Base-by-base conservation (phyloP, 2,329 filamentous ascomycete species). In the Aspergillus sergii region DNA sequence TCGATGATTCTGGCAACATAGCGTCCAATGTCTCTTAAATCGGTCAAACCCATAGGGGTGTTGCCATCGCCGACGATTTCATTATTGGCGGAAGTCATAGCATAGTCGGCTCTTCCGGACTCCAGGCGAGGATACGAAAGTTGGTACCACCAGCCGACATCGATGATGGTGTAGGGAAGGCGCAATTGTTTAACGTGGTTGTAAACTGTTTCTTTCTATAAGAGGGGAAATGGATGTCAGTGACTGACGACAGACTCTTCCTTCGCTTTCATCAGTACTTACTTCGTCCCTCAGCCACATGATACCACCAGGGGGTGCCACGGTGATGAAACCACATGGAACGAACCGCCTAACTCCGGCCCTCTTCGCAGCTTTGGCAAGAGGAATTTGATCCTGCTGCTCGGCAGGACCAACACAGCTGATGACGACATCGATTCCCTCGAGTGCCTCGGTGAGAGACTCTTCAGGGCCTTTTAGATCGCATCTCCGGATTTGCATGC, bases 131-230 rank as follows among this genome's bases (percentile, higher is more conserved):
- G 81, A 60, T 82, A 76, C 6, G 76, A 74, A 34, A 83, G 66
- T 67, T 87, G 84, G 69, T 85, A 84, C 86, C 86, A 88, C 76
- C 78, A 86, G n/a, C 85, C 86, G 14, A 86, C 80, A 64, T 88
- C 85, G 57, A 88, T 81, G 68, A 85, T 76, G 7, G 86, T 88
- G 73, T 83, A 88, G 0, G 84, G 83, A 1, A 88, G 77, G 36
- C 77, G 73, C 1, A 83, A 69, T 59, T 77, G 73, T 67, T 82
- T 81, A 63, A 87, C 76, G 59, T 83, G 79, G 61, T 84, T 79
- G 68, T 83, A 79, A 14, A 86, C 76, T 2, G 77, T 73, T 66
- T 87, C 83, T 76, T 87, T 87, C 74, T 82, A 64, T 41, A 54
- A 12, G 26, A 23, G 32, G n/a, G 11, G 34, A 32, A 16, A n/a